These are phyloP conservation scores for Amyloporia xantha DNA, from an alignment of 768 basidiomycete genomes.

Conservation along the genomic window DNA sequence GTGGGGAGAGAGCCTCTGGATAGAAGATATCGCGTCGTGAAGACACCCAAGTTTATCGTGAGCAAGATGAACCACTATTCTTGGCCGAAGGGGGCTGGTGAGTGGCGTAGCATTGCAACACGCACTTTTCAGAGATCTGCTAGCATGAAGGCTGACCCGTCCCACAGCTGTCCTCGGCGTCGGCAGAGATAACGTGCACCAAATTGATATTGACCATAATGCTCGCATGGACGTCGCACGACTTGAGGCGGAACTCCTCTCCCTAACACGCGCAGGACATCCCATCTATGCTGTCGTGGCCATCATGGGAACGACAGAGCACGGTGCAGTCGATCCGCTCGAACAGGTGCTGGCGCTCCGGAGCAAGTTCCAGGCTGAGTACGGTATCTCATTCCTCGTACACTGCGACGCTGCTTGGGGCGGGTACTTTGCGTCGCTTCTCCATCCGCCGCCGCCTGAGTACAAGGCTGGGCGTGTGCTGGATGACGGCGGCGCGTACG, in stretches of 20 bases:
- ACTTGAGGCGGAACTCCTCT: background rate
- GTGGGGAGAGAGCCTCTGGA: constrained; percentile 28
- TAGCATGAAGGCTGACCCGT: background rate
- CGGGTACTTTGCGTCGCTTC: constrained; percentile 34
- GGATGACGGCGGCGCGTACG: constrained; percentile 11
- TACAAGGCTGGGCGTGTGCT: background rate
- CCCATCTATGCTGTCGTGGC: constrained; percentile 38
- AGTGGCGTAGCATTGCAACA: too few relatives aligned
- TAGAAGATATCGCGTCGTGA: constrained; percentile 18
- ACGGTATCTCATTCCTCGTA: constrained; percentile 33
- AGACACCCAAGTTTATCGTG: constrained; percentile 22
- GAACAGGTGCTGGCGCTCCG: constrained; percentile 30
- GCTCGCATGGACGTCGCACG: constrained; percentile 24
- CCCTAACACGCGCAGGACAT: constrained; percentile 13
- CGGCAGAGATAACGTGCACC: constrained; percentile 32
- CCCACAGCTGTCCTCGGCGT: constrained; percentile 35
- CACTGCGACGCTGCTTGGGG: constrained; percentile 45
- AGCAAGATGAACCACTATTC: constrained; percentile 35
- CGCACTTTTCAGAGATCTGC: background rate
- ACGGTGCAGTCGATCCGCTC: constrained; percentile 38
- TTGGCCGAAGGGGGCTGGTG: constrained; percentile 43
- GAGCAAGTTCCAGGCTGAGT: constrained; percentile 19
- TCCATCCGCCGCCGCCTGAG: constrained; percentile 1
- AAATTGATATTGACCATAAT: constrained; percentile 28
- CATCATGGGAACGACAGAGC: constrained; percentile 38